Evolutionary conservation across 345 rosid species (phyloP), one percentile per base, ranked within the genome.

Genomic region (Heritiera fomes): DNA sequence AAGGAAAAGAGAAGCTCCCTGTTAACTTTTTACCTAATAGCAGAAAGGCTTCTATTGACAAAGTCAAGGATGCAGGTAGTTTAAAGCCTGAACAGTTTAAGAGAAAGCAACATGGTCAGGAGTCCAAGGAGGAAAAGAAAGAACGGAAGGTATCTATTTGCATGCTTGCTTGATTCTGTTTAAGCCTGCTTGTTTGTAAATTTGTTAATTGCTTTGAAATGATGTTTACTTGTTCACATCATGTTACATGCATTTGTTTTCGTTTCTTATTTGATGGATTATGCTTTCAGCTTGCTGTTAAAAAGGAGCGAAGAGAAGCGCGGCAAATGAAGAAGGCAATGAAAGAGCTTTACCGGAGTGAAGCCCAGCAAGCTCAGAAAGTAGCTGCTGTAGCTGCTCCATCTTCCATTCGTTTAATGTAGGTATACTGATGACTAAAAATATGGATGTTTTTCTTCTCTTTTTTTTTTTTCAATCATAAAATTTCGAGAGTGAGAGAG

Each of bases 91-190:
- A 88, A 85, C 89, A 81, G 45, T 77, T 62, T 61, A 92, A 84
- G 83, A 87, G 90, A 89, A 92, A 89, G 86, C 85, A 81, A 20
- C 87, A 84, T 71, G 92, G 91, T 12, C 94, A 87, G 81, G 99
- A 96, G 81, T 83, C 93, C 1, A 96, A 90, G 79, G 97, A 92
- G 80, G 98, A 92, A 88, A 96, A 96, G 94, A 91, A 89, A 87
- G 98, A 89, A 78, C 77, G 97, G 1, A 96, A 94, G 89, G 94
- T 92, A 83, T 14, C n/a, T 23, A 12, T 45, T 55, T 55, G 23
- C 72, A 10, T 56, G 14, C 9, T 56, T 40, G 14, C 9, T 55
- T 65, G 13, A 34, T 2, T 38, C 8, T 10, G 50, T 41, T 23
- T 17, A 53, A 18, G 18, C 76, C 18, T 14, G 6, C 75, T 38